Base-by-base conservation (phyloP, 176 grass and related monocot genomes). In the Oryza glumipatula region DNA sequence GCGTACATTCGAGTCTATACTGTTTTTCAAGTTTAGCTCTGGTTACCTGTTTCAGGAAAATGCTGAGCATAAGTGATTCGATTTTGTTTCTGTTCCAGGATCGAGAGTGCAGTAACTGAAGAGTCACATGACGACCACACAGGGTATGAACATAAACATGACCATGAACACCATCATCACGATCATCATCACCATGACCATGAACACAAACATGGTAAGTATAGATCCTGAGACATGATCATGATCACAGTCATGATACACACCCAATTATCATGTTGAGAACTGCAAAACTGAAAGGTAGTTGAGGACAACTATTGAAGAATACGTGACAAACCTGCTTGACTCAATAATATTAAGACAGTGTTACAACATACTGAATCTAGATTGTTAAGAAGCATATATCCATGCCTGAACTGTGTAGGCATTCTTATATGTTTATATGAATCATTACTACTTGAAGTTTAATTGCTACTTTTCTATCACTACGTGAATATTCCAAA, bases 101-200 rank as follows among this genome's bases (percentile, higher is more conserved):
- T 98, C 69, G 96, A 98, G 86, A 98, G 93, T 87, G 83, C 88
- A 84, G 96, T 98, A 33, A 79, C 76, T 79, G 95, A 98, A 84
- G 86, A 74, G 17, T 88, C 91, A 77, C 85, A 89, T 73, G 93
- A 95, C 74, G 93, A 95, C 19, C 90, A 89, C 9, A 11, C 70
- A 5, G 76, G 77, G 0, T 85, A 92, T 68, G 39, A 82, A 0
- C 83, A 91, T 79, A 64, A 90, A 0, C 83, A 94, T 19, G 24
- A 84, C 4, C 86, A 96, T 9, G 35, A 91, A 1, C 79, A 89
- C 73, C 65, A 87, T 49, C 81, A 90, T 41, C 86, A 91, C 58
- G 76, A 93, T 0, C 77, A 94, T 77, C 54, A 94, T 70, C 86
- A 94, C 52, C 73, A 90, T 70, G 70, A 88, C 72, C 95, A 94